Evolutionary conservation across 345 rosid genomes (phyloP).

Genomic region (Lepidium aucheri): DNA sequence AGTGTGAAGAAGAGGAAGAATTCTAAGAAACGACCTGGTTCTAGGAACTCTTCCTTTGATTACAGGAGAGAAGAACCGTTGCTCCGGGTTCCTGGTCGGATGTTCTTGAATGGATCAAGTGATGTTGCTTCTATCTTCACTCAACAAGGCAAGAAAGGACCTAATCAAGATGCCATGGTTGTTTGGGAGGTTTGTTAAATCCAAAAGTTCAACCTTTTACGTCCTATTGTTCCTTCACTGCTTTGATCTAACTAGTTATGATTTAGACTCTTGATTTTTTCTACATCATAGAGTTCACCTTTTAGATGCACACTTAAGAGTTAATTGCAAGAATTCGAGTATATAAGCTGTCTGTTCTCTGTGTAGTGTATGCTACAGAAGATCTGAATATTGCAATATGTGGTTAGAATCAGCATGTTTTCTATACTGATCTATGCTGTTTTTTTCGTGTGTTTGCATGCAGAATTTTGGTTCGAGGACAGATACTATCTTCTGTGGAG

Average conservation of each 20-base stretch:
- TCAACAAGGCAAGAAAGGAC: conserved; percentile 96
- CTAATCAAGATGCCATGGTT: conserved; percentile 98
- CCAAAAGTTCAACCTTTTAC: background rate
- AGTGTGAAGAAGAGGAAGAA: conserved; percentile 60
- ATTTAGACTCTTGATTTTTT: background rate
- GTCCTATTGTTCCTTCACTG: background rate
- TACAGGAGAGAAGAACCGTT: conserved; percentile 58
- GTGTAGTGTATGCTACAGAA: background rate
- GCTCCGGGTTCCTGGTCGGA: conserved; percentile 71
- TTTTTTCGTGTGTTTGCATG: background rate
- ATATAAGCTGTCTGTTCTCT: background rate
- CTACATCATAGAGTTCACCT: background rate
- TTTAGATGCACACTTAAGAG: background rate
- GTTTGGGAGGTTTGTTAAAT: conserved; percentile 86
- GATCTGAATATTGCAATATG: background rate
- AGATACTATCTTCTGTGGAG: conserved; percentile 89
- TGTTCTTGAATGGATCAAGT: conserved; percentile 78
- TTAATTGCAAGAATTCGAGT: too few relatives aligned
- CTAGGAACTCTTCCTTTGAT: conserved; percentile 55
- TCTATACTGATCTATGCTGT: background rate
- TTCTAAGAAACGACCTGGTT: conserved; percentile 49
- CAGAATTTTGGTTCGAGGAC: conserved; percentile 82
- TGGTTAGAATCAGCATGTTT: background rate
- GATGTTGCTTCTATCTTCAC: conserved; percentile 77
- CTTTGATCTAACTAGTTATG: background rate